Percentiles rank a stretch among this genome's conserved stretches.
Evolutionary conservation across 78 protist species (phyloP).

Genomic region (Fonticula alba): DNA sequence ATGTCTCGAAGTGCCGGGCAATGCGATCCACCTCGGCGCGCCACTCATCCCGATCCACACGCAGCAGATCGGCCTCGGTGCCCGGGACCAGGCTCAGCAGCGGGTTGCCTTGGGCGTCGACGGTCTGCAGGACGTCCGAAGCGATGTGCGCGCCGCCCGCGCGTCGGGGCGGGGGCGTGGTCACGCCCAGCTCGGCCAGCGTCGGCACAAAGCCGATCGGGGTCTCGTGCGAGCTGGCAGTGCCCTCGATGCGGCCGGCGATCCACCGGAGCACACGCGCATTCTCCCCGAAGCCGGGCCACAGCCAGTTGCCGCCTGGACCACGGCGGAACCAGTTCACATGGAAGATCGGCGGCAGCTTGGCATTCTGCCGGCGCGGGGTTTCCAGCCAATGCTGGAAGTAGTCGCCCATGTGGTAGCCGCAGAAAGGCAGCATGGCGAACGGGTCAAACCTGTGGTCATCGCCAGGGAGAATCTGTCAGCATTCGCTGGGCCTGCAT

Average conservation of each 20-base stretch:
- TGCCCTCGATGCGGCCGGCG: conserved; percentile 32
- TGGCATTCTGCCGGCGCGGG: no score
- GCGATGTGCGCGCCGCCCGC: no score
- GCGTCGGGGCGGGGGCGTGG: no score
- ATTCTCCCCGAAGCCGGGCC: conserved; percentile 84
- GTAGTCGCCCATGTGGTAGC: conserved; percentile 80
- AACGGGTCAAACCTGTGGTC: conserved; percentile 51
- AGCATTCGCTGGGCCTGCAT: no score
- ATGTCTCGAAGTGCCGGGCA: neutral
- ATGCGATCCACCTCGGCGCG: neutral
- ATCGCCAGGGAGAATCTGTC: neutral
- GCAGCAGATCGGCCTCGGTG: conserved; percentile 2
- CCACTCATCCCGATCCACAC: neutral
- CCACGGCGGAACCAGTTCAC: conserved; percentile 60
- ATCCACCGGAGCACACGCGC: conserved; percentile 68
- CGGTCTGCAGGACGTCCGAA: no score
- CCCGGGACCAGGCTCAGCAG: no score
- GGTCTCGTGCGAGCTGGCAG: conserved; percentile 16
- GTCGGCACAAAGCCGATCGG: conserved; percentile 44
- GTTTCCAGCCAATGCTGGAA: conserved; percentile 59
- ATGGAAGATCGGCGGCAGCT: conserved; percentile 56
- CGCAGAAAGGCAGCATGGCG: conserved; percentile 77
- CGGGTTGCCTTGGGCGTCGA: no score
- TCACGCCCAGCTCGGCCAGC: conserved; percentile 13
- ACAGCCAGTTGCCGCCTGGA: conserved; percentile 39